These are phyloP conservation scores for Begonia peltatifolia DNA, from an alignment of 306 rosid genomes.

Conservation along the genomic window DNA sequence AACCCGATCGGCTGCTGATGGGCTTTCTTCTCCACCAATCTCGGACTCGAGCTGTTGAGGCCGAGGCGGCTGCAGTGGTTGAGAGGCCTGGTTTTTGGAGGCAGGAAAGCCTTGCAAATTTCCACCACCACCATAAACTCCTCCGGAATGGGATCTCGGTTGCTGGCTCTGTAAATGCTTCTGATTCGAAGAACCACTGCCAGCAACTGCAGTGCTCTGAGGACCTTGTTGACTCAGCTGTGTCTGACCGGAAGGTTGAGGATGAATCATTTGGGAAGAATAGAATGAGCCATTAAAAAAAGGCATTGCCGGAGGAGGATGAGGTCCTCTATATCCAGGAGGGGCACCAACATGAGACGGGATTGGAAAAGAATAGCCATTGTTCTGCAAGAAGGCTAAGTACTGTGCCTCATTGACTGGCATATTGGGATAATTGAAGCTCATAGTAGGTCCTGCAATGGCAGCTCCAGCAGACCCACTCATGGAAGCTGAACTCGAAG, in stretches of 20 bases:
- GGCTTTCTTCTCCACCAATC: slow-evolving; percentile 74
- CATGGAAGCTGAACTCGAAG: slow-evolving; percentile 24
- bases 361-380: slow-evolving; percentile 69
- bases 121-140: slow-evolving; percentile 17
- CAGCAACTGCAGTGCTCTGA: slow-evolving; percentile 55
- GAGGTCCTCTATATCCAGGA: slow-evolving; percentile 72
- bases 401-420: slow-evolving; percentile 74
- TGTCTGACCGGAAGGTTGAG: slow-evolving; percentile 55
- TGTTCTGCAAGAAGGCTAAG: slow-evolving; percentile 79
- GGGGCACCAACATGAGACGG: slow-evolving; percentile 85
- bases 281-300: slow-evolving; percentile 79
- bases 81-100: slow-evolving; percentile 40
- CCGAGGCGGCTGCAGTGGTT: slow-evolving; percentile 37
- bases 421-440: slow-evolving; percentile 73
- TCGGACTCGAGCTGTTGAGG: slow-evolving; percentile 70
- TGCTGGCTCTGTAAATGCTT: slow-evolving; percentile 79
- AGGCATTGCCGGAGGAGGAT: slow-evolving; percentile 68
- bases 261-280: slow-evolving; percentile 72
- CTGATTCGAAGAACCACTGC: slow-evolving; percentile 72
- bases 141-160: slow-evolving; percentile 43
- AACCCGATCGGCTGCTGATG: slow-evolving; percentile 63
- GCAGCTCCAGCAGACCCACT: slow-evolving; percentile 29
- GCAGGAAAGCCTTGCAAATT: slow-evolving; percentile 71
- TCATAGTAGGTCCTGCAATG: slow-evolving; percentile 53
- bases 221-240: slow-evolving; percentile 63